Base-by-base conservation (phyloP, 495 filamentous ascomycete genomes). In the Copromyces sp. region DNA sequence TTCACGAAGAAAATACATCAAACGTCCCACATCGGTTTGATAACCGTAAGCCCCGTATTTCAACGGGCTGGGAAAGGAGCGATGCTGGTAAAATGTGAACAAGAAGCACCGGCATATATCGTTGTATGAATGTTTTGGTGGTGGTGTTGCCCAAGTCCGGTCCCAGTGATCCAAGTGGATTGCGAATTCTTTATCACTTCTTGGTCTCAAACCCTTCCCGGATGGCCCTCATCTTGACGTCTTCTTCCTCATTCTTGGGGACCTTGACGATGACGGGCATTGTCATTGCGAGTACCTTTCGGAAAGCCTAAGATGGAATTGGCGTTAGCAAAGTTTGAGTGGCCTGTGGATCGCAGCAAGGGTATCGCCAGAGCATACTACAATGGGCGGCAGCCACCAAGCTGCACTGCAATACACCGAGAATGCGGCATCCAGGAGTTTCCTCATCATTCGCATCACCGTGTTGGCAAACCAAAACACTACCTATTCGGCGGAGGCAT, bases 221-320 rank as follows among this genome's bases (percentile, higher is more conserved):
- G 6, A 75, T 74, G 1, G 70, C 75, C 29, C 68, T 70, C 73
- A 81, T 71, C 47, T 79, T 75, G 11, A 38, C n/a, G 68, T 89
- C 87, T 76, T 89, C 86, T 73, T 85, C 84, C 70, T 86, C 85
- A 45, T 80, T 83, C 80, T 87, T 88, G 37, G 88, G 88, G 37
- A 90, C 87, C n/a, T 79, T 78, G 14, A 90, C 82, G 68, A 89
- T 78, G 35, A 82, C 82, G 3, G 87, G 88, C 9, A 90, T 86
- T 17, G 83, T 85, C 2, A 85, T 81, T 5, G 87, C 80, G 70
- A 89, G 89, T 39, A 89, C 76, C 71, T 86, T 84, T 40, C 87
- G 83, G 78, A 89, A 85, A 39, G 83, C 84, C 87, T 90, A 73
- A 35, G 68, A 74, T 78, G 72, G 79, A 74, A 73, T 53, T 32